Percentiles rank a stretch among this genome's conserved stretches.
These are phyloP conservation scores for Cystoderma amianthinum DNA, from an alignment of 768 basidiomycete species.

Conservation along the genomic window DNA sequence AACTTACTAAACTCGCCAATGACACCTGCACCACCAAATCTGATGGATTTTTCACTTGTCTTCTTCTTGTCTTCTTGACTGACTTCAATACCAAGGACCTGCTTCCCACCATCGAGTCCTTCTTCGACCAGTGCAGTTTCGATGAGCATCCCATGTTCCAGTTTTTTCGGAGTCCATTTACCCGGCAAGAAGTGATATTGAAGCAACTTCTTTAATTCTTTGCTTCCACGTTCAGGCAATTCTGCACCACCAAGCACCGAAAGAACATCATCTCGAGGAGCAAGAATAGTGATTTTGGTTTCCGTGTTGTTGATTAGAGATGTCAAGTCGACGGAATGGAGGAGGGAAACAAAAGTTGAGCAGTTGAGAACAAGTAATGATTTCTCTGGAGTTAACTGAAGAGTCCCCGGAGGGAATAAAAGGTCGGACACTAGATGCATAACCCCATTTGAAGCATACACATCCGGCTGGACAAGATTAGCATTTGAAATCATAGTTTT, in stretches of 20 bases:
- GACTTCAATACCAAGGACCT: conserved; percentile 69
- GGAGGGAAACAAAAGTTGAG: conserved; percentile 80
- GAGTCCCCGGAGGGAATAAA: conserved; percentile 67
- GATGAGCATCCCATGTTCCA: conserved; percentile 69
- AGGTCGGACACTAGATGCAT: conserved; percentile 84
- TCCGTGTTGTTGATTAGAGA: conserved; percentile 65
- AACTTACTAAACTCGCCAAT: conserved; percentile 71
- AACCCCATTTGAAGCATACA: conserved; percentile 94
- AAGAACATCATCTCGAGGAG: conserved; percentile 83
- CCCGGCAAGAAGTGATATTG: conserved; percentile 92
- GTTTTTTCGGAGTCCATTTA: conserved; percentile 60
- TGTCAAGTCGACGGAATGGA: conserved; percentile 77
- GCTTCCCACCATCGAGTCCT: conserved; percentile 62
- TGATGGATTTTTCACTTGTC: conserved; percentile 43
- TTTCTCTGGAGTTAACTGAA: conserved; percentile 89
- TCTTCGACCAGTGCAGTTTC: conserved; percentile 71
- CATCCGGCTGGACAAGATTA: conserved; percentile 65
- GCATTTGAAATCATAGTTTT: conserved; percentile 53
- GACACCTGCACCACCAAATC: conserved; percentile 79
- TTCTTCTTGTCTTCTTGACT: conserved; percentile 40
- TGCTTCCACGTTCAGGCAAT: conserved; percentile 57
- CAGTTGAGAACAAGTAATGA: conserved; percentile 90
- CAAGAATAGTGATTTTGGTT: conserved; percentile 80
- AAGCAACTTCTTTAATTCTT: conserved; percentile 65
- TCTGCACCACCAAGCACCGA: conserved; percentile 43